Evolutionary conservation across 345 rosid genomes (phyloP), one percentile per base, ranked within the genome.

Genomic region (Cardamine resedifolia): DNA sequence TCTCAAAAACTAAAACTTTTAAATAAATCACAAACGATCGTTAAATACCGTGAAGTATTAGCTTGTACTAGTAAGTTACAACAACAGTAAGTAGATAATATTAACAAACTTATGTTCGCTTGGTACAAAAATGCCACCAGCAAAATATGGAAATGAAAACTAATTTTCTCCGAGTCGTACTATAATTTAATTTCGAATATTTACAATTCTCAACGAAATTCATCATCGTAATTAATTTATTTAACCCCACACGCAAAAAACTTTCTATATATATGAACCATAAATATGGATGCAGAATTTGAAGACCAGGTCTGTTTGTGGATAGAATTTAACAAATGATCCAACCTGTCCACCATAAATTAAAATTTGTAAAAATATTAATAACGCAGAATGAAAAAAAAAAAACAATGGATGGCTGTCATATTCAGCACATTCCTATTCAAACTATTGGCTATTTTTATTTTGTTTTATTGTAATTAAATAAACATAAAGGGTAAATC

Each of bases 381-480:
- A 56, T 7, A 76, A 45, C 41, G 14, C 53, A 38, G 9, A 26
- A 55, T 41, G 3, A 57, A 56, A 45, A 60, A 21, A 9, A 14
- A 27, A n/a, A n/a, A n/a, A n/a, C n/a, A 4, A 8, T 26, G 45
- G 70, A 39, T 75, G 71, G 77, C 63, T 79, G 87, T 85, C 83
- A 19, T 74, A 71, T 70, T 83, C 84, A 52, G 65, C 65, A 67
- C 68, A 71, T 80, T 77, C 77, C 10, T 26, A 74, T 77, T 86
- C 81, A 78, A 83, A 59, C 68, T 50, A 64, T 70, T 77, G 56
- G 76, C 56, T 57, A 20, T 36, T 47, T 68, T 55, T 33, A 23
- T 69, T 77, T 63, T 63, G 21, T 70, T 64, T 48, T 58, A 4
- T 63, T 64, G 28, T 28, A 26, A 47, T 44, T 38, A 39, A 28